phyloP scores from a whole-genome alignment of 148 eudicot genomes.

The Vaccinium darrowii region DNA sequence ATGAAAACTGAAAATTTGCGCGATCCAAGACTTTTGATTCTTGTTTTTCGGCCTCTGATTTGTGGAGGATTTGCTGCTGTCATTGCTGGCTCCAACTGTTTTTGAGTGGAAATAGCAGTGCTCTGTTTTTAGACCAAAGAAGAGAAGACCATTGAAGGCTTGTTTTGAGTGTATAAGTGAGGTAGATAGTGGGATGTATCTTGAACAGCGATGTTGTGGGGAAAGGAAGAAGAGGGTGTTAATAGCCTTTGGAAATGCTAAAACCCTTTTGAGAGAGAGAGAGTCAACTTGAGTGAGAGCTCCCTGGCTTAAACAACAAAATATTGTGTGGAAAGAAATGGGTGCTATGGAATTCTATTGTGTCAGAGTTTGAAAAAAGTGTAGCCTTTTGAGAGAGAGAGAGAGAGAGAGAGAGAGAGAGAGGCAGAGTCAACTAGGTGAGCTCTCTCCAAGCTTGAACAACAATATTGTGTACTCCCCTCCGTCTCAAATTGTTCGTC shows the following conservation, averaged over 20 bases:
- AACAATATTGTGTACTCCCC: not conserved
- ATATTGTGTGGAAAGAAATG: not conserved
- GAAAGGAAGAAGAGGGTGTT: not conserved
- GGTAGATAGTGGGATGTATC: not conserved
- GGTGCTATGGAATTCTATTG: not conserved
- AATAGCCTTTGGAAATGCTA: not conserved
- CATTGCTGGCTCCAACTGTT: not conserved
- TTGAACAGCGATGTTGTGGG: not conserved
- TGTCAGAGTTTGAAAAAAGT: not conserved
- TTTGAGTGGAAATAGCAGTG: not conserved
- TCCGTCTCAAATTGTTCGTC: too few relatives aligned
- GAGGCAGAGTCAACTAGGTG: not conserved
- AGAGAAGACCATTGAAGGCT: not conserved
- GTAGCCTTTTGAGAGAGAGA: not conserved
- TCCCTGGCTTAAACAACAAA: not conserved
- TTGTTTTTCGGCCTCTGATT: not conserved
- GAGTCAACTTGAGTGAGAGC: not conserved
- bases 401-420: conserved; percentile 1
- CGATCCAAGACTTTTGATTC: not conserved
- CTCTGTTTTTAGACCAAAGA: not conserved
- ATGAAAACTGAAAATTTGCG: not conserved
- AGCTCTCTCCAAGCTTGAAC: not conserved
- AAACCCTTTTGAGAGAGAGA: not conserved
- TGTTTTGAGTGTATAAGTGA: not conserved
- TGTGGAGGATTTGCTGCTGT: not conserved